Percentiles rank a stretch among this genome's conserved stretches.
Conservation (phyloP, 179 eudicot species). For the Silene coronaria region DNA sequence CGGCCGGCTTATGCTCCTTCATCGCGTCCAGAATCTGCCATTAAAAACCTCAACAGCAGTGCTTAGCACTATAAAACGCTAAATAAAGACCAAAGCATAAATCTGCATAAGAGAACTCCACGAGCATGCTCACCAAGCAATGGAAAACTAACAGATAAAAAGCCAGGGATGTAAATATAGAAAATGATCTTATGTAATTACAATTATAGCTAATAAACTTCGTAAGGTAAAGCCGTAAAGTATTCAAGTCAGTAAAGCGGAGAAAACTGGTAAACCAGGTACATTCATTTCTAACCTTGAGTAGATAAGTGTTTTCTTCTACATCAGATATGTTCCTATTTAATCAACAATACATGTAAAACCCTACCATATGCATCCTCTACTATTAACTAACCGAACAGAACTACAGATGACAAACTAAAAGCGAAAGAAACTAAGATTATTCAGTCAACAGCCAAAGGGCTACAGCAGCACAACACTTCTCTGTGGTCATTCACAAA, state of each 20-base stretch:
- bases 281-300: constrained; percentile 20
- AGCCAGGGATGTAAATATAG: constrained; percentile 11
- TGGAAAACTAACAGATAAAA: not conserved
- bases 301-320: constrained; percentile 6
- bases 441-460: constrained; percentile 15
- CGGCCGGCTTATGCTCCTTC: not conserved
- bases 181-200: constrained; percentile 2
- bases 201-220: too few relatives aligned
- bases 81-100: not conserved
- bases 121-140: constrained; percentile 19
- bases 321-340: constrained; percentile 21
- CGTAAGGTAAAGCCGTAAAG: too few relatives aligned
- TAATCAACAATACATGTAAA: constrained; percentile 12
- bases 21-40: constrained; percentile 23
- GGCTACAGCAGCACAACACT: constrained; percentile 23
- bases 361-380: constrained; percentile 18
- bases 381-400: constrained; percentile 12
- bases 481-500: constrained; percentile 13
- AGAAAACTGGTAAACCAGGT: constrained; percentile 19
- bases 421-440: not conserved
- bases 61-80: constrained; percentile 1
- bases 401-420: constrained; percentile 1
- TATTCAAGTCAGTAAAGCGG: constrained; percentile 21
- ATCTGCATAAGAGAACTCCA: not conserved
- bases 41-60: constrained; percentile 24